phyloP scores from a whole-genome alignment of 2,329 filamentous ascomycete genomes.

The Colletotrichum godetiae region DNA sequence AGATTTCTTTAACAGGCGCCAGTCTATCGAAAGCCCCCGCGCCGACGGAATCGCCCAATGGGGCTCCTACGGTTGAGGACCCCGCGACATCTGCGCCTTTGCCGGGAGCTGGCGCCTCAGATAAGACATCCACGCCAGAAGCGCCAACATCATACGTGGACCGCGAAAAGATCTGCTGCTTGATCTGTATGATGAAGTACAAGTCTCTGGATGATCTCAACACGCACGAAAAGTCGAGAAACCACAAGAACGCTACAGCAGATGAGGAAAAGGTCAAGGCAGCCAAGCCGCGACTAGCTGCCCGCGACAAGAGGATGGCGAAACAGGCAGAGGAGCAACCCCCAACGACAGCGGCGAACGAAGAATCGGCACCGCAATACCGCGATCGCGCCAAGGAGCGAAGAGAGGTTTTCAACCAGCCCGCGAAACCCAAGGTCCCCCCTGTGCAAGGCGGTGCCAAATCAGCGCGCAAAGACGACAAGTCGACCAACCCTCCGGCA shows the following conservation, averaged over 20 bases:
- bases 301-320: constrained; percentile 49
- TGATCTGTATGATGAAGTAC: constrained; percentile 60
- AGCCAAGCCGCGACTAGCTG: constrained; percentile 50
- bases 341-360: neutral
- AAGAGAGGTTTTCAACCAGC: constrained; percentile 71
- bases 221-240: constrained; percentile 55
- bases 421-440: constrained; percentile 59
- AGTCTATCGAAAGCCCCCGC: constrained; percentile 12
- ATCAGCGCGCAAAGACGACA: constrained; percentile 47
- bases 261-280: constrained; percentile 61
- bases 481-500: constrained; percentile 34
- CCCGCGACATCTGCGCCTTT: neutral
- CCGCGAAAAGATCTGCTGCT: constrained; percentile 57
- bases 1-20: constrained; percentile 44
- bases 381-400: constrained; percentile 77
- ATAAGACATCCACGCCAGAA: constrained; percentile 21
- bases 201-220: constrained; percentile 55
- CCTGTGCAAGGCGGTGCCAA: constrained; percentile 40
- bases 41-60: neutral
- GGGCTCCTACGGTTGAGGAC: too few species aligned
- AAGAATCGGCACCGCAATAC: constrained; percentile 54
- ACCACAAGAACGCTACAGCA: constrained; percentile 53
- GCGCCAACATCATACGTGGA: constrained; percentile 66
- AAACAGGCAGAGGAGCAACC: constrained; percentile 43
- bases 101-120: constrained; percentile 2